Conservation (phyloP, 129 eudicot genomes). For the Artemisia argyi region DNA sequence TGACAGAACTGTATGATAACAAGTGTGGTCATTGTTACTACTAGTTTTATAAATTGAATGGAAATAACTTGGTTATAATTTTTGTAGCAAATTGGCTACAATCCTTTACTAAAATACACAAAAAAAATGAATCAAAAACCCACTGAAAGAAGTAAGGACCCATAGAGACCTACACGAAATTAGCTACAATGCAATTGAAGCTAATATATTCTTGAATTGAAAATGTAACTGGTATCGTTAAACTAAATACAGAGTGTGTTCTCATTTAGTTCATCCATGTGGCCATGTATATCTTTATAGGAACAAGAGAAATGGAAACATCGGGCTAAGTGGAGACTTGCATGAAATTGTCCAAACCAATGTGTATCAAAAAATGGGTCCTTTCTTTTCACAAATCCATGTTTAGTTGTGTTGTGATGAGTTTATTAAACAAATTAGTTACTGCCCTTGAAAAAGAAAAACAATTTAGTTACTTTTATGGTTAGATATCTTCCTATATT, state of each 20-base stretch:
- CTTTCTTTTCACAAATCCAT: not conserved
- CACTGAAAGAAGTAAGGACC: no score
- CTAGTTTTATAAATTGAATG: no score
- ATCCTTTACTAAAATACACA: no score
- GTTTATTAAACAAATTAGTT: not conserved
- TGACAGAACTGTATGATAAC: no score
- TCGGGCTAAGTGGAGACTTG: conserved; percentile 13
- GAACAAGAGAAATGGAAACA: conserved; percentile 17
- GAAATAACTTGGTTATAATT: no score
- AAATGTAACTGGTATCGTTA: not conserved
- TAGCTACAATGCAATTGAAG: no score
- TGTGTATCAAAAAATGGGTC: conserved; percentile 13
- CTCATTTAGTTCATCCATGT: conserved; percentile 3
- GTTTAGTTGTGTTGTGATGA: not conserved
- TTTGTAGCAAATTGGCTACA: no score
- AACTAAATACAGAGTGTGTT: conserved; percentile 17
- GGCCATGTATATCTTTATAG: conserved; percentile 19
- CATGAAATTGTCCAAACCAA: conserved; percentile 5
- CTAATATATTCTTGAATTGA: no score
- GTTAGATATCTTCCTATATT: not conserved
- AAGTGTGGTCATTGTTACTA: no score
- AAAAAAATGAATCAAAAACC: no score
- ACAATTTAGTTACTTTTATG: not conserved
- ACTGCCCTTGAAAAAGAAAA: no score
- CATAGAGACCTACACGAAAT: no score